A percentile compares a stretch with the other conserved stretches of the same genome.
These are phyloP conservation scores for Hymenoscyphus occultus DNA, from an alignment of 2,329 filamentous ascomycete species.

Conservation along the genomic window DNA sequence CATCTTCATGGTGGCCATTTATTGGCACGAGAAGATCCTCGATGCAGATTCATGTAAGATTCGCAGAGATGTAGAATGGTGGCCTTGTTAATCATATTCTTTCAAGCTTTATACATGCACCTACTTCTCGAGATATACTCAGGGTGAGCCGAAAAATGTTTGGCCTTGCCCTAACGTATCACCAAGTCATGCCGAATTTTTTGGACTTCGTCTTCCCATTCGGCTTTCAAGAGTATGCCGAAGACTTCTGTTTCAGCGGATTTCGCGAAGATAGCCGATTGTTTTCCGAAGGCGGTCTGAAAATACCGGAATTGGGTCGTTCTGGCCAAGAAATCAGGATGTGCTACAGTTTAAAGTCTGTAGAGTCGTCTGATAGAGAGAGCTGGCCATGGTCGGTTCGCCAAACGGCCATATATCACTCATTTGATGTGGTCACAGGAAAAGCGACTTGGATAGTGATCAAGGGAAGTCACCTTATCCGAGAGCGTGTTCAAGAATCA, in stretches of 20 bases:
- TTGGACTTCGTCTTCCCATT: not conserved
- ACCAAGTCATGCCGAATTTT: not conserved
- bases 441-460: slow-evolving; percentile 36
- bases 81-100: not conserved
- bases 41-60: not conserved
- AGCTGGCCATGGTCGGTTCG: slow-evolving; percentile 37
- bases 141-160: not conserved
- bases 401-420: slow-evolving; percentile 38
- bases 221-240: not conserved
- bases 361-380: not conserved
- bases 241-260: not conserved
- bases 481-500: not conserved
- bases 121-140: not conserved
- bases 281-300: not conserved
- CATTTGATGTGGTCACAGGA: slow-evolving; percentile 38
- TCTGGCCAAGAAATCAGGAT: not conserved
- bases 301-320: not conserved
- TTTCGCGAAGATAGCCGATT: not conserved
- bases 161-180: not conserved
- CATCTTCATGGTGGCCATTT: not conserved
- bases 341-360: not conserved
- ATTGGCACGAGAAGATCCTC: not conserved
- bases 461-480: not conserved
- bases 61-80: not conserved
- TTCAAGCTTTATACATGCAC: not conserved